Evolutionary conservation across 768 basidiomycete genomes (phyloP).

Genomic region (Russula olivacea): DNA sequence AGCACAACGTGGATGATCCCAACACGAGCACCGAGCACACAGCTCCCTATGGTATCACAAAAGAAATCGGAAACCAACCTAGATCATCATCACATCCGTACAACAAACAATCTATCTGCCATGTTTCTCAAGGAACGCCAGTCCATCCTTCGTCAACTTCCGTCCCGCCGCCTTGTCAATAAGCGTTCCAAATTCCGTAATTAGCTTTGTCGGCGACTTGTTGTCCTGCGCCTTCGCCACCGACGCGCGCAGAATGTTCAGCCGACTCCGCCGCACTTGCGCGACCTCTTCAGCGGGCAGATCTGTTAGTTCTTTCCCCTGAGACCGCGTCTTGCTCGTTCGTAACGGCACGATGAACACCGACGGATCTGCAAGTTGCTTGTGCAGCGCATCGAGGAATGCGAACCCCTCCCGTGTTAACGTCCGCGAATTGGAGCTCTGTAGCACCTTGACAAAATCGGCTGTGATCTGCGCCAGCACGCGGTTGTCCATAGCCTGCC

Average conservation of each 20-base stretch:
- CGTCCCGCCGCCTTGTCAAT: constrained; percentile 63
- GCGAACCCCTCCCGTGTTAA: constrained; percentile 65
- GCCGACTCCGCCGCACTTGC: constrained; percentile 43
- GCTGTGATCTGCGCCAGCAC: constrained; percentile 48
- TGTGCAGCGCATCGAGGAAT: constrained; percentile 64
- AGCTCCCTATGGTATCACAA: too few relatives aligned
- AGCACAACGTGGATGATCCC: too few relatives aligned
- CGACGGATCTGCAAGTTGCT: constrained; percentile 65
- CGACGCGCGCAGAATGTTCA: constrained; percentile 51
- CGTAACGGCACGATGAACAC: constrained; percentile 52
- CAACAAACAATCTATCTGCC: constrained; percentile 44
- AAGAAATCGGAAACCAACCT: too few relatives aligned
- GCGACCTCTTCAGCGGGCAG: constrained; percentile 31
- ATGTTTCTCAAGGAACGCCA: constrained; percentile 62
- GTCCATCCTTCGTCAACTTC: constrained; percentile 73
- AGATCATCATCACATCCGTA: constrained; percentile 27
- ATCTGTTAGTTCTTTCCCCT: constrained; percentile 27
- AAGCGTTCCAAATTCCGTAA: constrained; percentile 63
- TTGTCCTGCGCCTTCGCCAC: constrained; percentile 48
- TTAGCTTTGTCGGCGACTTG: constrained; percentile 53
- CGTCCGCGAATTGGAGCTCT: constrained; percentile 58
- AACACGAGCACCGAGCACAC: too few relatives aligned
- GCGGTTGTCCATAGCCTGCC: constrained; percentile 47
- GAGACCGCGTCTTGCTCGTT: constrained; percentile 34
- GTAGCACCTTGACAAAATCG: constrained; percentile 58